phyloP scores from a whole-genome alignment of 2,329 filamentous ascomycete genomes.

The Plenodomus tracheiphilus region DNA sequence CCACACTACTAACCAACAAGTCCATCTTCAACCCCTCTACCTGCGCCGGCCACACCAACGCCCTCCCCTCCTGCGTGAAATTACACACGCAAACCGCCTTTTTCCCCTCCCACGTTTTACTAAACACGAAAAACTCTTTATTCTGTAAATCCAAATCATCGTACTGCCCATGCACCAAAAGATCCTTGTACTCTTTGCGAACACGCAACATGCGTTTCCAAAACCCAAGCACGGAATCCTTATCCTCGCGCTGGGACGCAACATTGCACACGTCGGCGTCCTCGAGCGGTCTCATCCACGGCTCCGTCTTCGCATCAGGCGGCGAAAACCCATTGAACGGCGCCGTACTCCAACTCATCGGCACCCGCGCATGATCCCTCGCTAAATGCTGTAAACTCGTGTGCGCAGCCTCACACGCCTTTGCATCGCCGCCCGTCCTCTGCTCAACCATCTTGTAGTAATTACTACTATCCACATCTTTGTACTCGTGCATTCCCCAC shows the following conservation, averaged over 20 bases:
- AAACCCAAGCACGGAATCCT: conserved; percentile 60
- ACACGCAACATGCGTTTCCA: conserved; percentile 61
- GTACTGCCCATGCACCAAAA: conserved; percentile 66
- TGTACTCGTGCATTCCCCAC: conserved; percentile 53
- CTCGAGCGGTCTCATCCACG: conserved; percentile 65
- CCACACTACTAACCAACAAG: conserved; percentile 28
- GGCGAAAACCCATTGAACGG: conserved; percentile 63
- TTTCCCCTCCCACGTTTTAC: conserved; percentile 35
- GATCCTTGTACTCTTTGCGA: conserved; percentile 59
- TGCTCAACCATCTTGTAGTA: conserved; percentile 48
- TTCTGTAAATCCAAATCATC: conserved; percentile 54
- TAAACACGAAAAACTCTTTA: conserved; percentile 60
- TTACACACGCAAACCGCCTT: conserved; percentile 40
- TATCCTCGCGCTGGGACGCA: conserved; percentile 51
- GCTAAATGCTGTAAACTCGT: conserved; percentile 61
- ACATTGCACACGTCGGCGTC: conserved; percentile 61
- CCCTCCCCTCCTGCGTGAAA: conserved; percentile 36
- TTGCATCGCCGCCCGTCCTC: conserved; percentile 30
- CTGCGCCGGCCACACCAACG: conserved; percentile 38
- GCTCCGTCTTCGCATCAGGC: conserved; percentile 50
- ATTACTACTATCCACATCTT: conserved; percentile 59
- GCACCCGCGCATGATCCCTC: conserved; percentile 68
- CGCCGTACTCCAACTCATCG: conserved; percentile 66
- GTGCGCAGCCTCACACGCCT: conserved; percentile 52
- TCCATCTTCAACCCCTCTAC: conserved; percentile 36